phyloP scores from a whole-genome alignment of 495 filamentous ascomycete genomes.

The Filosporella fistucella region DNA sequence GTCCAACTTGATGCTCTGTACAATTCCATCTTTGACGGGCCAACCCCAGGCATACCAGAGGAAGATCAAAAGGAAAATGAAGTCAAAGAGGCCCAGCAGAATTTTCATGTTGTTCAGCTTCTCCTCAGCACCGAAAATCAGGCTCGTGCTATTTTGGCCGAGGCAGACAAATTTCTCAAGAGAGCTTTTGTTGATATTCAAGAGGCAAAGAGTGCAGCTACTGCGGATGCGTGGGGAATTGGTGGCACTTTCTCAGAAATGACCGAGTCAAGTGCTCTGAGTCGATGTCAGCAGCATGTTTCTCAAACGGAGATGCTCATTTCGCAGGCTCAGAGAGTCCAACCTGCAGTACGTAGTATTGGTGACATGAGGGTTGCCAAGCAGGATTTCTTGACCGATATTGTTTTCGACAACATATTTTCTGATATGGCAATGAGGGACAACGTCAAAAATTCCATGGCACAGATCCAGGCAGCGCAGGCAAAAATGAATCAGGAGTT shows the following conservation, averaged over 20 bases:
- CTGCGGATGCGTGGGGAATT: conserved; percentile 27
- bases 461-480: conserved; percentile 26
- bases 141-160: conserved; percentile 17
- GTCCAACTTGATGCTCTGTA: conserved; percentile 34
- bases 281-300: conserved; percentile 27
- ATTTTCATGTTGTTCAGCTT: conserved; percentile 20
- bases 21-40: conserved; percentile 38
- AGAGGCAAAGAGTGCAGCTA: conserved; percentile 25
- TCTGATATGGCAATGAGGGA: conserved; percentile 40
- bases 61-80: conserved; percentile 38
- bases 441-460: conserved; percentile 34
- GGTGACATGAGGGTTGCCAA: conserved; percentile 27
- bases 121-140: conserved; percentile 25
- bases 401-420: conserved; percentile 45
- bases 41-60: conserved; percentile 40
- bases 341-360: conserved; percentile 21
- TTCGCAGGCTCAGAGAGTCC: conserved; percentile 23
- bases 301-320: conserved; percentile 32
- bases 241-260: conserved; percentile 27
- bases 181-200: conserved; percentile 12
- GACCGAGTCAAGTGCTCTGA: conserved; percentile 37
- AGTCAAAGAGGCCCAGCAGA: conserved; percentile 21
- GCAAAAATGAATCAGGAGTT: conserved; percentile 20
- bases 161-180: conserved; percentile 14
- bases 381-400: conserved; percentile 34